Evolutionary conservation across 2,329 filamentous ascomycete genomes (phyloP).

Genomic region (Aspergillus tamarii): DNA sequence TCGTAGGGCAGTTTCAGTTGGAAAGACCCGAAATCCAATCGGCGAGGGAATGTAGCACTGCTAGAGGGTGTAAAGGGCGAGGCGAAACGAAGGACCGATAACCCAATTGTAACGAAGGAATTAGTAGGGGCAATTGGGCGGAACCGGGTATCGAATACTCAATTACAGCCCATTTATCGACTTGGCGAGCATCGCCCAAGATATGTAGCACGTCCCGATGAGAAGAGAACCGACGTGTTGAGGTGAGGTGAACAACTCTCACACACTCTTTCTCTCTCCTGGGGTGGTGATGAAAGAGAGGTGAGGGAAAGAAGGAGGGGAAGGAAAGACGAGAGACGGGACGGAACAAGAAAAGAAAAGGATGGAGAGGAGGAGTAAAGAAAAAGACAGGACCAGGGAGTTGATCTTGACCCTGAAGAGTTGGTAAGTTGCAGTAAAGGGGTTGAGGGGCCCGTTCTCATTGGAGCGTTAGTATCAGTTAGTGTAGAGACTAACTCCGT

Average conservation of each 20-base stretch:
- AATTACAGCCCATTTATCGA: constrained; percentile 27
- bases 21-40: background rate
- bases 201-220: constrained; percentile 25
- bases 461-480: constrained; percentile 3
- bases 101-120: constrained; percentile 22
- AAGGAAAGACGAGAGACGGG: constrained; percentile 18
- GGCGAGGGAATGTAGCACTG: constrained; percentile 13
- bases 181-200: constrained; percentile 48
- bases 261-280: constrained; percentile 12
- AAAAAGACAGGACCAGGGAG: constrained; percentile 18
- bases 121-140: constrained; percentile 16
- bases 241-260: constrained; percentile 14
- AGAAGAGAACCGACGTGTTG: constrained; percentile 14
- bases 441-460: constrained; percentile 13
- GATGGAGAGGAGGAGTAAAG: constrained; percentile 8
- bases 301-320: constrained; percentile 52
- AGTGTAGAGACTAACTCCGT: constrained; percentile 1
- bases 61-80: constrained; percentile 43
- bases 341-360: constrained; percentile 21
- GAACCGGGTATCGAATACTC: constrained; percentile 37
- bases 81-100: constrained; percentile 42
- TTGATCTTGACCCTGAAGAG: constrained; percentile 25
- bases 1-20: background rate
- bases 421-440: constrained; percentile 13
- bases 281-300: constrained; percentile 36